Evolutionary conservation across 2,329 filamentous ascomycete genomes (phyloP).

Genomic region (Penicillium sp.): DNA sequence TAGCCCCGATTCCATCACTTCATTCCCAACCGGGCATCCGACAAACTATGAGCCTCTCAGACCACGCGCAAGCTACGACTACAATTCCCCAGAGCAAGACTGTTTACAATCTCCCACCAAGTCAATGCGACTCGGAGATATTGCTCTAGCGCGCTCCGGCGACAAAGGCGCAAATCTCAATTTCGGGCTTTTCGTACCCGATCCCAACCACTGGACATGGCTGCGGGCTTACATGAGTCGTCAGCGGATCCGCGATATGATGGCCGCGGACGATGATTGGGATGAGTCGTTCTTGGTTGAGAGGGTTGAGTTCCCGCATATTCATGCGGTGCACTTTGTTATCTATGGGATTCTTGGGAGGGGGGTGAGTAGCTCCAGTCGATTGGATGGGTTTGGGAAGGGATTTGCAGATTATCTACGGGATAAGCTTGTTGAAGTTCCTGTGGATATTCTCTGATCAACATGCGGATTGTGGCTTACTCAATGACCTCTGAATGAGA

Average conservation of each 20-base stretch:
- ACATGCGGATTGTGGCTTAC: too few relatives aligned
- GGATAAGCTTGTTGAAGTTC: conserved; percentile 47
- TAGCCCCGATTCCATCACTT: not conserved
- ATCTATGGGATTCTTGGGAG: conserved; percentile 50
- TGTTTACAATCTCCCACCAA: conserved; percentile 21
- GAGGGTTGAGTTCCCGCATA: conserved; percentile 50
- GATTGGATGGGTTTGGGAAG: conserved; percentile 55
- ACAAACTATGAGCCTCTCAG: conserved; percentile 10
- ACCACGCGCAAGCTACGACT: conserved; percentile 21
- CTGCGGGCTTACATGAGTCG: conserved; percentile 45
- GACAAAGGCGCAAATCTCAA: conserved; percentile 48
- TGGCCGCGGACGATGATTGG: conserved; percentile 47
- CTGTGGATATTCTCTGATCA: conserved; percentile 20
- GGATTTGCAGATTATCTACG: conserved; percentile 56
- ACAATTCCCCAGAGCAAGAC: conserved; percentile 24
- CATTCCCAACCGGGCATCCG: conserved; percentile 21
- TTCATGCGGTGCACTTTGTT: conserved; percentile 55
- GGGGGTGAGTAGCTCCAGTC: conserved; percentile 52
- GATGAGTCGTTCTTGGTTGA: conserved; percentile 46
- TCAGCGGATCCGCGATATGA: conserved; percentile 39
- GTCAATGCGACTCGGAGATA: conserved; percentile 44
- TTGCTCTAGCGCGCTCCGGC: conserved; percentile 47
- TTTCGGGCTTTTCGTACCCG: conserved; percentile 41
- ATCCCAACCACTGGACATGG: conserved; percentile 34
- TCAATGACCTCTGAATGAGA: too few relatives aligned